Percentiles rank a stretch among this genome's conserved stretches.
These are phyloP conservation scores for Penicillium nucicola DNA, from an alignment of 495 filamentous ascomycete species.

Conservation along the genomic window DNA sequence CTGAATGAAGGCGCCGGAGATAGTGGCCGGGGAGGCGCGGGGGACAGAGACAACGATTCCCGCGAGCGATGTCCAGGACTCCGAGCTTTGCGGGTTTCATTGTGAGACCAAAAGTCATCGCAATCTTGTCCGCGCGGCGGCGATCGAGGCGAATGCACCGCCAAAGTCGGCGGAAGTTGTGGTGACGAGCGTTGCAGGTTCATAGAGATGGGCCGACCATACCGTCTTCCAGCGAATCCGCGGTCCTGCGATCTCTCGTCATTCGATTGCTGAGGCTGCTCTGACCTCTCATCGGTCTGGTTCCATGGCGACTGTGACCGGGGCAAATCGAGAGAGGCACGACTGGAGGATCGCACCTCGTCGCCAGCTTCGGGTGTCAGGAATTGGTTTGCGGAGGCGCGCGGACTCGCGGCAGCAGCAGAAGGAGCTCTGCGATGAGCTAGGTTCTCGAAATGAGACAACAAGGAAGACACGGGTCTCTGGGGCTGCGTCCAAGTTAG, in stretches of 20 bases:
- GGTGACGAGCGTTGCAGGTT: conserved; percentile 51
- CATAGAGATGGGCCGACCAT: conserved; percentile 49
- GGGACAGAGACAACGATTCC: conserved; percentile 39
- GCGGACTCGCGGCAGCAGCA: conserved; percentile 26
- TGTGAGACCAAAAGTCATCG: conserved; percentile 6
- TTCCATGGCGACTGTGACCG: conserved; percentile 42
- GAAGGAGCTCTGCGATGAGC: conserved; percentile 48
- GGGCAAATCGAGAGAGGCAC: conserved; percentile 53
- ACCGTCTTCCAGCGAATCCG: conserved; percentile 26
- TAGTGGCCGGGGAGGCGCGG: conserved; percentile 41
- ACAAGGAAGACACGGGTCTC: conserved; percentile 85
- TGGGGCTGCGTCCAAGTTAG: conserved; percentile 22
- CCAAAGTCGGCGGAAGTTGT: conserved; percentile 64
- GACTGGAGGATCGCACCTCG: conserved; percentile 42
- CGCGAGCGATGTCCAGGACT: conserved; percentile 26
- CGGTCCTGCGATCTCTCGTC: conserved; percentile 28
- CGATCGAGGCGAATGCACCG: conserved; percentile 71
- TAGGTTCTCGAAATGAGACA: conserved; percentile 90
- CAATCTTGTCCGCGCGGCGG: conserved; percentile 51
- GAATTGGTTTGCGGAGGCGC: conserved; percentile 31
- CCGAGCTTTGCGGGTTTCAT: conserved; percentile 21
- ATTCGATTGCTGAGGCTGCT: conserved; percentile 19
- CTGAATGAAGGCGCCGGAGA: conserved; percentile 40
- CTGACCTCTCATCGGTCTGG: conserved; percentile 28
- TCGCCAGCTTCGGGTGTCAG: conserved; percentile 39